A percentile compares a stretch with the other conserved stretches of the same genome.
These are phyloP conservation scores for Lachancea mirantina DNA, from an alignment of 805 yeast species.

Conservation along the genomic window DNA sequence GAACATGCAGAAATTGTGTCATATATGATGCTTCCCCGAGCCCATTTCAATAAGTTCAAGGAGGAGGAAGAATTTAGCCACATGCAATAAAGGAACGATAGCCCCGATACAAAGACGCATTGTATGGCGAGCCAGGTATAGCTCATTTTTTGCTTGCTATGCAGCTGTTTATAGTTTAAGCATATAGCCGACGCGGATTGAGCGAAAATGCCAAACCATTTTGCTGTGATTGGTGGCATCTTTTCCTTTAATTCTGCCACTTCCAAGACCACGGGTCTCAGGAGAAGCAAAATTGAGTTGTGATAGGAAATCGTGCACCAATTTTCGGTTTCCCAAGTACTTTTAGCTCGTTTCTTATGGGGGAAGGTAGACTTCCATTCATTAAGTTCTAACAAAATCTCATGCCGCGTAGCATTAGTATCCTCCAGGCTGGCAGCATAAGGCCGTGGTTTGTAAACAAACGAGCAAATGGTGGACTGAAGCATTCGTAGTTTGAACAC, in stretches of 20 bases:
- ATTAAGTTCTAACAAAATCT: slow-evolving; percentile 29
- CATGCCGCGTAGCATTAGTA: slow-evolving; percentile 25
- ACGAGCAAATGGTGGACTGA: slow-evolving; percentile 30
- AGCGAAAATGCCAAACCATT: slow-evolving; percentile 32
- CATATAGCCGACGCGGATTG: slow-evolving; percentile 29
- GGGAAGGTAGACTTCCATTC: slow-evolving; percentile 32
- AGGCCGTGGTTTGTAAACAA: slow-evolving; percentile 28
- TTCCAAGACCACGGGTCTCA: slow-evolving; percentile 29
- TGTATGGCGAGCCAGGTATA: slow-evolving; percentile 31
- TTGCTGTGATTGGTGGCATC: slow-evolving; percentile 18
- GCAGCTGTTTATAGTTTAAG: slow-evolving; percentile 24
- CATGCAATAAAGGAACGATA: slow-evolving; percentile 5
- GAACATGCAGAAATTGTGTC: slow-evolving; percentile 30
- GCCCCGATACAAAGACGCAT: slow-evolving; percentile 14
- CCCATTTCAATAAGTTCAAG: slow-evolving; percentile 1
- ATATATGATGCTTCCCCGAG: slow-evolving; percentile 11
- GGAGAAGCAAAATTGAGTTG: slow-evolving; percentile 27
- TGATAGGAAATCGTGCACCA: slow-evolving; percentile 33
- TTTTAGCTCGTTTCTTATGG: slow-evolving; percentile 17
- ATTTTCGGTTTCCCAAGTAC: slow-evolving; percentile 29
- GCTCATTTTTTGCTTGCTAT: slow-evolving; percentile 18
- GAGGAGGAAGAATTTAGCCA: slow-evolving; percentile 7
- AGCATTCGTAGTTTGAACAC: slow-evolving; percentile 30
- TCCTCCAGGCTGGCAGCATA: slow-evolving; percentile 18
- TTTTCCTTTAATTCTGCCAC: slow-evolving; percentile 12